These are phyloP conservation scores for Phytophthora citrophthora DNA, from an alignment of 352 stramenopile species.

Conservation along the genomic window DNA sequence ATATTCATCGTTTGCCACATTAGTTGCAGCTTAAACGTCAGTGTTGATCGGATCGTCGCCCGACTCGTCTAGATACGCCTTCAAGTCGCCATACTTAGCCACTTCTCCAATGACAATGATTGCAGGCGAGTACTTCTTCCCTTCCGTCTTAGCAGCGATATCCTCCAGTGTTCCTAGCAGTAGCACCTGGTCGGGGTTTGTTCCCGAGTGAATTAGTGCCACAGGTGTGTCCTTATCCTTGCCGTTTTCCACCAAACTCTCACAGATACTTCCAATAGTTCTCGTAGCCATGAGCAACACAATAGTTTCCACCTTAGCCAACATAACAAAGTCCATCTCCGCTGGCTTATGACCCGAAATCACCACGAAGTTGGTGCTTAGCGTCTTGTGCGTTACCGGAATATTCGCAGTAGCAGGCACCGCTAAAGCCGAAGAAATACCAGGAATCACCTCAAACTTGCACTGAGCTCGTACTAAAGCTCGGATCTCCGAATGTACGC, in stretches of 20 bases:
- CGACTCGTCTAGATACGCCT: constrained; percentile 62
- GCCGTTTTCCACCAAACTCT: constrained; percentile 49
- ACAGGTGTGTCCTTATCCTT: constrained; percentile 50
- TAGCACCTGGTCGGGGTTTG: constrained; percentile 60
- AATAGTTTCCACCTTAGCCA: constrained; percentile 60
- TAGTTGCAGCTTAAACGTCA: constrained; percentile 23
- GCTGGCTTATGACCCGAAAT: constrained; percentile 71
- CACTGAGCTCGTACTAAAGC: constrained; percentile 52
- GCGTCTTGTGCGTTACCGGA: constrained; percentile 71
- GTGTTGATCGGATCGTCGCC: constrained; percentile 43
- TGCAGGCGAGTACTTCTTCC: constrained; percentile 70
- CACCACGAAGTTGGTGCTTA: constrained; percentile 70
- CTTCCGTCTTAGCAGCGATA: constrained; percentile 52
- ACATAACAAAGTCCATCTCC: constrained; percentile 65
- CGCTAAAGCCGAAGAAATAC: constrained; percentile 71
- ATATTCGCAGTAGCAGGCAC: constrained; percentile 68
- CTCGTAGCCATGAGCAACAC: constrained; percentile 69
- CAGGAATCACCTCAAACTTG: constrained; percentile 68
- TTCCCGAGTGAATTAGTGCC: constrained; percentile 67
- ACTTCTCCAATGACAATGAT: constrained; percentile 74
- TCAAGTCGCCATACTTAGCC: constrained; percentile 59
- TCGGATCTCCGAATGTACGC: constrained; percentile 76
- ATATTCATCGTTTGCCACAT: constrained; percentile 6
- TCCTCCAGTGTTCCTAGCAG: constrained; percentile 57
- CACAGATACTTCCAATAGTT: constrained; percentile 55